Percentiles rank a stretch among this genome's conserved stretches.
Conservation (phyloP, 805 yeast species). For the Cyberlindnera bimundalis region DNA sequence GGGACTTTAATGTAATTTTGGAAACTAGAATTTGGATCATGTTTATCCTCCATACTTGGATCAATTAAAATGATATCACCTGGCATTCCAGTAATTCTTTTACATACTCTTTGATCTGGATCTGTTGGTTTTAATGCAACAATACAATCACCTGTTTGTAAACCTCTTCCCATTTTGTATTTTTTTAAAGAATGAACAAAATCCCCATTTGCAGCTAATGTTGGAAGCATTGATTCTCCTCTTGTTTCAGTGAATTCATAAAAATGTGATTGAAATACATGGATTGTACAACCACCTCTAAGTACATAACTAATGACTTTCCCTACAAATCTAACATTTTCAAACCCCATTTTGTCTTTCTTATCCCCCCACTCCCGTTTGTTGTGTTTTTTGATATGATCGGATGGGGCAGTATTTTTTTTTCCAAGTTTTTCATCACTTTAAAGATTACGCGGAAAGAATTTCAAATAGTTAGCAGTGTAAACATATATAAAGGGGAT, state of each 20-base stretch:
- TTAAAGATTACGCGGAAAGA: too few relatives aligned
- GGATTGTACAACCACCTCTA: constrained; percentile 61
- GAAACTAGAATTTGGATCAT: constrained; percentile 25
- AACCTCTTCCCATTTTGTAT: constrained; percentile 58
- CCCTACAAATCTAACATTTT: constrained; percentile 22
- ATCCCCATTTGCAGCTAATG: constrained; percentile 70
- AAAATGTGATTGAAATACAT: constrained; percentile 61
- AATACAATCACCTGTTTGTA: constrained; percentile 79
- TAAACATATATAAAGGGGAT: too few relatives aligned
- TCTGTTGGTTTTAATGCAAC: constrained; percentile 90
- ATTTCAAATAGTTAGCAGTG: too few relatives aligned
- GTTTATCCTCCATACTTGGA: constrained; percentile 50
- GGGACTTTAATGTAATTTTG: constrained; percentile 72
- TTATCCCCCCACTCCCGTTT: too few relatives aligned
- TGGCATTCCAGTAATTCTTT: constrained; percentile 93
- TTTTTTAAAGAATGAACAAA: constrained; percentile 73
- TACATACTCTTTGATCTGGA: constrained; percentile 82
- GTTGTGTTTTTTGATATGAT: too few relatives aligned
- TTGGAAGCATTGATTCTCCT: constrained; percentile 96
- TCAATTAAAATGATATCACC: constrained; percentile 83
- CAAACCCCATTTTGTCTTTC: constrained; percentile 10
- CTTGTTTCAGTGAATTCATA: constrained; percentile 77
- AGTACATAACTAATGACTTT: constrained; percentile 26
- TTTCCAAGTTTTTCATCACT: too few relatives aligned
- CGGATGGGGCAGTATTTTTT: too few relatives aligned